Evolutionary conservation across 305 asterid genomes (phyloP).

Genomic region (Ajuga reptans): DNA sequence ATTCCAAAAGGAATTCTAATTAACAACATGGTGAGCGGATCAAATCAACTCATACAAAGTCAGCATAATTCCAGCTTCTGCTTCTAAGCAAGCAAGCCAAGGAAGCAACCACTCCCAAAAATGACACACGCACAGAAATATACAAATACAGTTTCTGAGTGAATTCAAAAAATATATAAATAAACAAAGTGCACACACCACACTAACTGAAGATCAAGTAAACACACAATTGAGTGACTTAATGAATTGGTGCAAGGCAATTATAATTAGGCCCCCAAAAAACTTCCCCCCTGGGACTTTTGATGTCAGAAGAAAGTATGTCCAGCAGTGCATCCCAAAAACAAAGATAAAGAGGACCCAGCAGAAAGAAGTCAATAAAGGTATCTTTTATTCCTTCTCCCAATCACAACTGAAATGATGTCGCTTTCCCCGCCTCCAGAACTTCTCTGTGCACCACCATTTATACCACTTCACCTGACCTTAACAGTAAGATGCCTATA

Average conservation of each 20-base stretch:
- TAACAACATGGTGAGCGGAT: neutral
- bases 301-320: conserved; percentile 18
- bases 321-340: conserved; percentile 21
- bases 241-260: conserved; percentile 7
- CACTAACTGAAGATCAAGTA: neutral
- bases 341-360: conserved; percentile 41
- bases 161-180: neutral
- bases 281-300: conserved; percentile 28
- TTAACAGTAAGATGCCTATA: no score
- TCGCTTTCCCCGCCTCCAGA: conserved; percentile 13
- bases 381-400: conserved; percentile 18
- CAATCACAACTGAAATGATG: conserved; percentile 21
- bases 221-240: conserved; percentile 34
- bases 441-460: neutral
- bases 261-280: no score
- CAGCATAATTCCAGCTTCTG: neutral
- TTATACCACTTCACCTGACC: neutral
- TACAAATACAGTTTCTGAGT: no score
- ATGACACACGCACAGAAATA: no score
- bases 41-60: neutral
- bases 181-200: neutral
- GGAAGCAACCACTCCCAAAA: no score
- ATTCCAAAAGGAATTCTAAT: neutral
- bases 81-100: neutral
- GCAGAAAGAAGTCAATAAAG: conserved; percentile 46